Evolutionary conservation across 163 green algal genomes (phyloP).

Genomic region (Trebouxiophyceae sp.): DNA sequence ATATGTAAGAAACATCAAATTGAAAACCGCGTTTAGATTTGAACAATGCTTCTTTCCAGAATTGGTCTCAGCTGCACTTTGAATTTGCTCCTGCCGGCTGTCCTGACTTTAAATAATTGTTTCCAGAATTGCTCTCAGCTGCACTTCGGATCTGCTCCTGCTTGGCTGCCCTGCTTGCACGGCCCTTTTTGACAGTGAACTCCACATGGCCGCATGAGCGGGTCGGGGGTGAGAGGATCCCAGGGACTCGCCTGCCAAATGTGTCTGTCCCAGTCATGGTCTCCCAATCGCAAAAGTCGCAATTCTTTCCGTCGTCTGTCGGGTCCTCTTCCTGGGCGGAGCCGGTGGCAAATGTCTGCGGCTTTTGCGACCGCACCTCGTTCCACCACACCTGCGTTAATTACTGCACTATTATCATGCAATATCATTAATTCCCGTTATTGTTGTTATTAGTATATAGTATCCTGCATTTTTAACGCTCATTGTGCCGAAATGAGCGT

Average conservation of each 20-base stretch:
- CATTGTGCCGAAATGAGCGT: too few species aligned
- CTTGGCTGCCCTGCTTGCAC: not conserved
- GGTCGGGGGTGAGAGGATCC: not conserved
- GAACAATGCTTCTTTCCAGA: too few species aligned
- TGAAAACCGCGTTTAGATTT: too few species aligned
- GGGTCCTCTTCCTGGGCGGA: constrained; percentile 26
- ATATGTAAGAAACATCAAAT: too few species aligned
- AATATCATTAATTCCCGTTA: constrained; percentile 2
- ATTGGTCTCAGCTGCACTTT: too few species aligned
- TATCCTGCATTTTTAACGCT: too few species aligned
- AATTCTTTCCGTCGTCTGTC: constrained; percentile 31
- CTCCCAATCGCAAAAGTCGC: constrained; percentile 69
- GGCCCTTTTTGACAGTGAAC: too few species aligned
- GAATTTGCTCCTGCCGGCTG: too few species aligned
- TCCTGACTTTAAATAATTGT: not conserved
- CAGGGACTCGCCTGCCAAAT: constrained; percentile 35
- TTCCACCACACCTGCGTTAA: constrained; percentile 77
- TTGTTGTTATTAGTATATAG: too few species aligned
- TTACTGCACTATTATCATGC: too few species aligned
- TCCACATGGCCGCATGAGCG: too few species aligned
- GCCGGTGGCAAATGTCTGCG: constrained; percentile 54
- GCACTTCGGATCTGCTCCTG: not conserved
- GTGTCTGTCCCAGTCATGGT: constrained; percentile 51
- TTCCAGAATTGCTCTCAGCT: too few species aligned
- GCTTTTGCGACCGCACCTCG: constrained; percentile 52